These are phyloP conservation scores for Lactifluus volemus DNA, from an alignment of 768 basidiomycete genomes.

Conservation along the genomic window DNA sequence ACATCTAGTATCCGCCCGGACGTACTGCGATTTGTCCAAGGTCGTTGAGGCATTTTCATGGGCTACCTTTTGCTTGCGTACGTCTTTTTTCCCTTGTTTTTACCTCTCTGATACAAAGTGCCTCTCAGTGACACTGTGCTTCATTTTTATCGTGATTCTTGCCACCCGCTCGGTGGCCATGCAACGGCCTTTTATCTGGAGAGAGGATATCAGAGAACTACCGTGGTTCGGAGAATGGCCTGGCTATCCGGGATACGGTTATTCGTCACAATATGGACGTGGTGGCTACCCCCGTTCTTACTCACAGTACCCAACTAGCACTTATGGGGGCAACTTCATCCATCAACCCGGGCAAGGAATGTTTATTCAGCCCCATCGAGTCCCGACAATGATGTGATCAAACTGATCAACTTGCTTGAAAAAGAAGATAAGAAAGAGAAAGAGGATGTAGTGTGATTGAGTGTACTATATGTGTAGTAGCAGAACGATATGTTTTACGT, in stretches of 20 bases:
- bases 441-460: neutral
- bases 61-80: slow-evolving; percentile 15
- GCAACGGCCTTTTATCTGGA: slow-evolving; percentile 18
- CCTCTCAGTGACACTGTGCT: slow-evolving; percentile 15
- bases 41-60: slow-evolving; percentile 20
- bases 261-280: slow-evolving; percentile 5
- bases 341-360: slow-evolving; percentile 12
- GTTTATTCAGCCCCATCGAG: slow-evolving; percentile 12
- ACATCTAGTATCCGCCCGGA: slow-evolving; percentile 15
- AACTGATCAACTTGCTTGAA: neutral
- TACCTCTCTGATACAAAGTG: neutral
- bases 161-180: slow-evolving; percentile 13
- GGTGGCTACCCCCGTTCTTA: neutral
- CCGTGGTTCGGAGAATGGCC: slow-evolving; percentile 20
- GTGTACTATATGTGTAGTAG: neutral
- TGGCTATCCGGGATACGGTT: slow-evolving; percentile 15
- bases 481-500: neutral
- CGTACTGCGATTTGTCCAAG: slow-evolving; percentile 19
- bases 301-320: neutral
- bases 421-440: neutral
- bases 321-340: slow-evolving; percentile 6
- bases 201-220: slow-evolving; percentile 13
- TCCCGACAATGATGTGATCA: neutral
- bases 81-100: neutral
- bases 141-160: slow-evolving; percentile 13